Evolutionary conservation across 495 filamentous ascomycete genomes (phyloP).

Genomic region (Oleoguttula mirabilis): DNA sequence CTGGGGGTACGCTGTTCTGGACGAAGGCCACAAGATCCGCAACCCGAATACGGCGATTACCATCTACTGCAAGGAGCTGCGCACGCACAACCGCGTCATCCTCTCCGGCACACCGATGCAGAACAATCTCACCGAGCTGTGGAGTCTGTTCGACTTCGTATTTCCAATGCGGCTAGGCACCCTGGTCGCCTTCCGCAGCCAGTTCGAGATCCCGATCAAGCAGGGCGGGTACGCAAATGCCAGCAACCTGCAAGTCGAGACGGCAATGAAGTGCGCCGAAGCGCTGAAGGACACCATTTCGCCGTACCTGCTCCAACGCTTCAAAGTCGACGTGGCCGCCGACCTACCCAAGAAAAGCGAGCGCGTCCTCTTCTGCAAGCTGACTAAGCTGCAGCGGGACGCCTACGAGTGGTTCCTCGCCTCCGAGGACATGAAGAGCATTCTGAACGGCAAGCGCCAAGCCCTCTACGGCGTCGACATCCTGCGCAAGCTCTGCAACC

Average conservation of each 20-base stretch:
- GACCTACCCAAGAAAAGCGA: conserved; percentile 92
- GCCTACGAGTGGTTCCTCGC: conserved; percentile 69
- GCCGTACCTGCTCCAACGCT: conserved; percentile 81
- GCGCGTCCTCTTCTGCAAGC: conserved; percentile 86
- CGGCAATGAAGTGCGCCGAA: conserved; percentile 79
- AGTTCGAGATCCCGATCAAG: conserved; percentile 86
- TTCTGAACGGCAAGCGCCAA: conserved; percentile 60
- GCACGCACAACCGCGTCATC: conserved; percentile 79
- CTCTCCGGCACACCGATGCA: conserved; percentile 95
- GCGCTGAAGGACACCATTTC: conserved; percentile 83
- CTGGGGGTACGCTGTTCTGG: conserved; percentile 88
- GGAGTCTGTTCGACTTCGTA: conserved; percentile 94
- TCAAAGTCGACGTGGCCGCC: conserved; percentile 86
- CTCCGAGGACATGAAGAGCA: conserved; percentile 69
- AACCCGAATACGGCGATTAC: conserved; percentile 90
- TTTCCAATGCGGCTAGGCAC: conserved; percentile 92
- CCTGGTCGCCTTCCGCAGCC: conserved; percentile 72
- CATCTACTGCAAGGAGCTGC: conserved; percentile 80
- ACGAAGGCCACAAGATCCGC: conserved; percentile 95
- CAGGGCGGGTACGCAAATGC: conserved; percentile 89
- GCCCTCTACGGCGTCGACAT: conserved; percentile 81
- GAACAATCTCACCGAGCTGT: conserved; percentile 91
- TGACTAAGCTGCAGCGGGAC: conserved; percentile 62
- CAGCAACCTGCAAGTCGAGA: conserved; percentile 81
- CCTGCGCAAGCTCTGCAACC: conserved; percentile 92